Conservation (phyloP, 2,329 filamentous ascomycete genomes). For the Mycocentrospora acerina region DNA sequence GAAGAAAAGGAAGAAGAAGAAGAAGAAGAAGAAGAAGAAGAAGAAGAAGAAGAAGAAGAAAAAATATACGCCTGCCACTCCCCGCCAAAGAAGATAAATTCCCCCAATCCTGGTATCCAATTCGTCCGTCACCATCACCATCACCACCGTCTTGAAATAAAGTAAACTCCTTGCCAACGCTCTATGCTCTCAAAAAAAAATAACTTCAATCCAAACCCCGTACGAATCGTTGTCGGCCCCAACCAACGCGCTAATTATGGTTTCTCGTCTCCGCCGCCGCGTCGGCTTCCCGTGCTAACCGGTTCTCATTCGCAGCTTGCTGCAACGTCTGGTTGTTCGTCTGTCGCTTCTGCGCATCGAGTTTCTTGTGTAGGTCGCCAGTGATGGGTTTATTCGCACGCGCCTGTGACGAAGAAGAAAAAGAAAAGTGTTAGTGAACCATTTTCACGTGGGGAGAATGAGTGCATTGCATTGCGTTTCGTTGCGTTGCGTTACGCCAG, state of each 20-base stretch:
- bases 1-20: not conserved
- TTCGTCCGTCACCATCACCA: no score
- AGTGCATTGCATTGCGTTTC: no score
- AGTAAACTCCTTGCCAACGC: not conserved
- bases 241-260: conserved; percentile 51
- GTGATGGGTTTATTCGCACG: conserved; percentile 60
- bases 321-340: conserved; percentile 68
- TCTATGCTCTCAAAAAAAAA: conserved; percentile 2
- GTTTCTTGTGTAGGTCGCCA: conserved; percentile 60
- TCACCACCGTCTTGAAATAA: no score
- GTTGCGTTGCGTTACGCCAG: no score
- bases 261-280: conserved; percentile 57
- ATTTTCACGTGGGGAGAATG: no score
- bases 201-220: not conserved
- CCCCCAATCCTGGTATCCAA: no score
- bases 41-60: not conserved
- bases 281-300: conserved; percentile 68
- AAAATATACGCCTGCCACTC: not conserved
- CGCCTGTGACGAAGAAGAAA: conserved; percentile 63
- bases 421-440: no score
- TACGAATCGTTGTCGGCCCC: no score
- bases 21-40: not conserved
- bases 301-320: conserved; percentile 66
- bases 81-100: no score
- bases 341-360: conserved; percentile 75